Percentiles rank a stretch among this genome's conserved stretches.
Conservation (phyloP, 176 grass and related monocot species). For the Carex parvula region DNA sequence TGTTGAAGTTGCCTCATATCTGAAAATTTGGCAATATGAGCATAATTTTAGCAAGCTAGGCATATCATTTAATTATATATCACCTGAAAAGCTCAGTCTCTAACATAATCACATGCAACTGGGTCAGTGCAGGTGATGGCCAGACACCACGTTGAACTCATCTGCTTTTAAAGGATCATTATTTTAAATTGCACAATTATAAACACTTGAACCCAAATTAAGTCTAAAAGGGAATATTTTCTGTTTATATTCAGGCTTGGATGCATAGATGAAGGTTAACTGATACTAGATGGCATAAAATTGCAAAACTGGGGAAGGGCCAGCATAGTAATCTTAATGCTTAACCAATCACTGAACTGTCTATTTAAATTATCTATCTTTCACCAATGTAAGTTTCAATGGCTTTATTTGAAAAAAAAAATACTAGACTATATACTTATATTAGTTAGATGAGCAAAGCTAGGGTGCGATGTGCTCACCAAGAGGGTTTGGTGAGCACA, state of each 20-base stretch:
- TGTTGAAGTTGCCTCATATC: conserved; percentile 89
- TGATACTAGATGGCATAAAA: background rate
- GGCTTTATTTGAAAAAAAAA: background rate
- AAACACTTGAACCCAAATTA: background rate
- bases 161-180: background rate
- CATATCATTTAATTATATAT: background rate
- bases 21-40: conserved; percentile 29
- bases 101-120: background rate
- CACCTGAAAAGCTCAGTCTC: background rate
- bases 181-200: background rate
- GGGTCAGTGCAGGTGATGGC: background rate
- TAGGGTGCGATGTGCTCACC: no score
- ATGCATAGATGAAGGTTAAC: background rate
- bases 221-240: background rate
- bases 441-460: background rate
- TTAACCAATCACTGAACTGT: background rate
- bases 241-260: background rate
- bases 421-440: background rate
- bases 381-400: background rate
- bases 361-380: background rate
- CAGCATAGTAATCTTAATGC: background rate
- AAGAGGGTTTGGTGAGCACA: no score
- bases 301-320: background rate
- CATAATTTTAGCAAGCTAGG: background rate
- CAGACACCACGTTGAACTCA: no score